Evolutionary conservation across 805 yeast species (phyloP).

Genomic region (Hanseniaspora valbyensis): DNA sequence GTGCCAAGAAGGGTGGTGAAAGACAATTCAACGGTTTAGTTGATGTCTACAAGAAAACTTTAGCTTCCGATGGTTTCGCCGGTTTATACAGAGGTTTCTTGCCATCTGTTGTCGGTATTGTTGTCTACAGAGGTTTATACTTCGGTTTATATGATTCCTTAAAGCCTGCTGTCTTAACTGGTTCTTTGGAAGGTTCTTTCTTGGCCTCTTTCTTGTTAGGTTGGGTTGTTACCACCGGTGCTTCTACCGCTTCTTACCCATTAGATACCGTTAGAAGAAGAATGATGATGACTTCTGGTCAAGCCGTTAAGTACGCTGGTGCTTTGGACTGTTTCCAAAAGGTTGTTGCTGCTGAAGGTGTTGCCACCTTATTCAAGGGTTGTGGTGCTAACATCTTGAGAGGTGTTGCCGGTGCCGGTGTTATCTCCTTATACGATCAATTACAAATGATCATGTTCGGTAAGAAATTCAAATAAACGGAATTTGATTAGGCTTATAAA

Average conservation of each 20-base stretch:
- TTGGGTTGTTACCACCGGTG: constrained; percentile 97
- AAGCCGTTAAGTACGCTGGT: constrained; percentile 92
- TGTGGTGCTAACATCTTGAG: constrained; percentile 99
- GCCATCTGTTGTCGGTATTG: constrained; percentile 94
- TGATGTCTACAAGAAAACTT: constrained; percentile 92
- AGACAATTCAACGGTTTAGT: constrained; percentile 95
- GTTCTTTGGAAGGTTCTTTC: constrained; percentile 90
- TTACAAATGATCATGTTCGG: constrained; percentile 90
- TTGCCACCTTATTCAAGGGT: constrained; percentile 89
- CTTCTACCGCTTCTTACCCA: constrained; percentile 98
- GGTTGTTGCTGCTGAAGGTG: constrained; percentile 95
- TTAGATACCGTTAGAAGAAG: constrained; percentile 98
- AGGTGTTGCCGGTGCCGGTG: constrained; percentile 99
- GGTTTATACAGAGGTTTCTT: constrained; percentile 99
- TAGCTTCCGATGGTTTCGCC: constrained; percentile 91
- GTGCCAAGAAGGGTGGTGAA: constrained; percentile 73
- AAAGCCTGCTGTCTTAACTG: constrained; percentile 88
- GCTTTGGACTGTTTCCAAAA: constrained; percentile 85
- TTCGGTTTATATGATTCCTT: constrained; percentile 95
- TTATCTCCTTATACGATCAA: constrained; percentile 94
- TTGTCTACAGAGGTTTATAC: constrained; percentile 98
- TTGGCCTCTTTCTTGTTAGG: constrained; percentile 91
- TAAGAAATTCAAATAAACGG: constrained; percentile 72
- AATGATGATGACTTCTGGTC: constrained; percentile 99
- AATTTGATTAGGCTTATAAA: background rate